Evolutionary conservation across 2,329 filamentous ascomycete species (phyloP), one percentile per base, ranked within the genome.

Genomic region (Annulohypoxylon truncatum): DNA sequence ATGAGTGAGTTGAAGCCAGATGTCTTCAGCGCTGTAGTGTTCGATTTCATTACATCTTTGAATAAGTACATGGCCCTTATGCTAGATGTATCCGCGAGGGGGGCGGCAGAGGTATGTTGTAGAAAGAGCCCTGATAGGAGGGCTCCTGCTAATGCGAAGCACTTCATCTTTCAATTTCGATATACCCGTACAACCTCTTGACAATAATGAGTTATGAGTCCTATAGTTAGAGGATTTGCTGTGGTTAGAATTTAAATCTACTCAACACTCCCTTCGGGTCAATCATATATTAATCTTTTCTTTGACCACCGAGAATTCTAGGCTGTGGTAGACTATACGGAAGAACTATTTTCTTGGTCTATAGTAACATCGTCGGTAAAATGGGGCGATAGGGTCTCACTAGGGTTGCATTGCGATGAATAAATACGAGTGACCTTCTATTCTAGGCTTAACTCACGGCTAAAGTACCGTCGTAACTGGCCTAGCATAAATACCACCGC

Each of bases 31-130:
- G 79, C 74, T 0, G 76, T 74, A 0, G 81, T 83, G 72, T 82
- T 77, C 4, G 81, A 83, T 56, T 81, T 80, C 67, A 83, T 63
- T 15, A 82, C 81, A 59, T 83, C 80, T 59, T 83, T 81, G 71
- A 81, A 81, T 7, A 81, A 70, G 59, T 77, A 81, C 26, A 81
- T 77, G 67, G 61, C 67, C 54, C 77, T 71, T 52, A 77, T 77
- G 31, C 52, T 66, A 1, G 70, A 66, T 15, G 67, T 38, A 22
- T 61, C 61, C 52, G 66, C 69, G 18, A 50, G 12, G 29, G 64
- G n/a, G n/a, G 66, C 64, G 6, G 64, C 58, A 15, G 64, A 52
- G 31, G 60, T 64, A 60, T 64, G 42, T 8, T 64, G 48, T 31
- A 71, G 3, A 4, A 69, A 26, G 29, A 71, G 65, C 64, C 68